Conservation (phyloP, 176 grass and related monocot species). For the Bothriochloa decipiens region DNA sequence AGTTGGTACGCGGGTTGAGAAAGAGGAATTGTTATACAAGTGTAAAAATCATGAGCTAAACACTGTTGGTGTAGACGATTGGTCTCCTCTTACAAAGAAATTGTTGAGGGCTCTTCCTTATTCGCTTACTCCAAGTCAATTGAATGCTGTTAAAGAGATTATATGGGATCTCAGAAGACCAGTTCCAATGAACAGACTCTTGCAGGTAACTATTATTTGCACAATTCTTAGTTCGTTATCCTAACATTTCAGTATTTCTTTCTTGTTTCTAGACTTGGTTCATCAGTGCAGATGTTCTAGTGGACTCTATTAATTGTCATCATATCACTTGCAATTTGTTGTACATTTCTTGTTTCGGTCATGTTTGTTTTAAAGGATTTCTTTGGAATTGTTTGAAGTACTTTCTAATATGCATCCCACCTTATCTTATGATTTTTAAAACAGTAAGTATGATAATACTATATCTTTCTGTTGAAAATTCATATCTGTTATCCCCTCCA, state of each 20-base stretch:
- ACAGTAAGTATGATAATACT: background rate
- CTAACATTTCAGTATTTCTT: slow-evolving; percentile 15
- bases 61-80: slow-evolving; percentile 54
- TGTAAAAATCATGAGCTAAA: slow-evolving; percentile 78
- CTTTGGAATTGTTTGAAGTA: slow-evolving; percentile 33
- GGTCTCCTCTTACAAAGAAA: slow-evolving; percentile 73
- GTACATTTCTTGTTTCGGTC: slow-evolving; percentile 16
- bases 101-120: slow-evolving; percentile 79
- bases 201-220: slow-evolving; percentile 69
- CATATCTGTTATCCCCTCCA: background rate
- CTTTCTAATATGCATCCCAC: slow-evolving; percentile 6
- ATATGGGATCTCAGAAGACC: slow-evolving; percentile 96
- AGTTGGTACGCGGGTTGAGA: slow-evolving; percentile 71
- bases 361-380: slow-evolving; percentile 39
- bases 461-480: slow-evolving; percentile 33
- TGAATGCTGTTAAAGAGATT: slow-evolving; percentile 93
- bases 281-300: slow-evolving; percentile 24
- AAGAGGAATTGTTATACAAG: slow-evolving; percentile 78
- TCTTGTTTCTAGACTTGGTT: slow-evolving; percentile 39
- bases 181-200: slow-evolving; percentile 92
- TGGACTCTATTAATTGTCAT: background rate
- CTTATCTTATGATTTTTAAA: slow-evolving; percentile 29
- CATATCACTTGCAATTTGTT: slow-evolving; percentile 6
- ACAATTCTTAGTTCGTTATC: slow-evolving; percentile 38
- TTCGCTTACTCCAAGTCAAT: slow-evolving; percentile 82